Conservation (phyloP, 129 eudicot genomes). For the Logfia minima region DNA sequence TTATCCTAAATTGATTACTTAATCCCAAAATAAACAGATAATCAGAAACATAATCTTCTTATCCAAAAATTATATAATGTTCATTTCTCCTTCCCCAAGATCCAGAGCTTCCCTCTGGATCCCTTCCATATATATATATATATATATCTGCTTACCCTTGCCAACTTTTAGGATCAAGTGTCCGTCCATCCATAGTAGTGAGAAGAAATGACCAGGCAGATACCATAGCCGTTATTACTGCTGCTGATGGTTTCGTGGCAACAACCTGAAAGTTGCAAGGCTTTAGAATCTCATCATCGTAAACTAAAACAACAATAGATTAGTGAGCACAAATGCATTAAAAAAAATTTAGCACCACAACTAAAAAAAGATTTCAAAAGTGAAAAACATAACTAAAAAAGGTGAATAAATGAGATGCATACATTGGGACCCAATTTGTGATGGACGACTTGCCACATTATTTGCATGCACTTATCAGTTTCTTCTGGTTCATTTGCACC, state of each 20-base stretch:
- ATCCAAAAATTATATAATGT: not conserved
- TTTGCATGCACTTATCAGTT: constrained; percentile 83
- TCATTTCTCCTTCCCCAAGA: not conserved
- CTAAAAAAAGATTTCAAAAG: not conserved
- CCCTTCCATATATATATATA: too few relatives aligned
- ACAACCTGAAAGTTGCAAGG: constrained; percentile 54
- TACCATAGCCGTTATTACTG: constrained; percentile 64
- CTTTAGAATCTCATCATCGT: not conserved
- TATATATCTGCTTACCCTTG: constrained; percentile 58
- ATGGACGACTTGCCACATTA: constrained; percentile 91
- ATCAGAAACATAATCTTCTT: not conserved
- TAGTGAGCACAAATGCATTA: not conserved
- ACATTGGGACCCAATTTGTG: constrained; percentile 90
- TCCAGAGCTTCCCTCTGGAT: too few relatives aligned
- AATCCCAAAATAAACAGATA: not conserved
- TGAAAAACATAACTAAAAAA: not conserved
- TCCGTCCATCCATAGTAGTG: constrained; percentile 61
- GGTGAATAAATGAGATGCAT: constrained; percentile 27
- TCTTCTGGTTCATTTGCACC: constrained; percentile 78
- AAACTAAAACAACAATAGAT: not conserved
- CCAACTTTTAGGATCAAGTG: constrained; percentile 68
- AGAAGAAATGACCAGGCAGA: constrained; percentile 94
- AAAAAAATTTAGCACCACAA: not conserved
- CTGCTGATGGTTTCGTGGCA: constrained; percentile 70
- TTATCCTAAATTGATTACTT: not conserved